Base-by-base conservation (phyloP, 164 flowering plant species). In the Cinnamomum micranthum region DNA sequence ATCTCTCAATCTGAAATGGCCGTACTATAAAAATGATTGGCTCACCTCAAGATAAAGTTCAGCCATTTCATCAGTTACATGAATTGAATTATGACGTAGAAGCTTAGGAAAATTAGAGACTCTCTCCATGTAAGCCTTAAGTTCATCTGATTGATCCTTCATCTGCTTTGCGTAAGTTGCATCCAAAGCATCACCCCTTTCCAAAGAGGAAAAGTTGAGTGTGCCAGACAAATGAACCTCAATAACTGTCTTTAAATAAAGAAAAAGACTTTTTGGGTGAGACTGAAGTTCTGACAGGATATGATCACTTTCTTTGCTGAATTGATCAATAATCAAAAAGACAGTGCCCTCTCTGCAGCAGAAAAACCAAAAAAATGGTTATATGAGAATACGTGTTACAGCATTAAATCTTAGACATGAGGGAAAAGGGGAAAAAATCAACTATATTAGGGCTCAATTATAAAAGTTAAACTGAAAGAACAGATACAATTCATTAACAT, bases 11-110 rank as follows among this genome's bases (percentile, higher is more conserved):
- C 27, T 25, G 35, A 28, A 14, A 66, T 66, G 5, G 23, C n/a
- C 23, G 1, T 14, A 20, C 50, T 33, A 13, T 23, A 1, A 72
- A 31, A 59, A 13, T 72, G 33, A 41, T 69, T 12, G 58, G 50
- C 86, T 84, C 68, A 95, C 99, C 99, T 92, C 93, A 70, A 95
- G 83, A 82, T 93, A 95, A 75, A 84, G 91, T 81, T 95, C 98
- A 63, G 85, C 82, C 85, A 89, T 82, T 66, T 95, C 95, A 85
- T 95, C 98, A 77, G 88, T 92, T 47, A 93, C 86, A 62, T 80
- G 77, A 74, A 93, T 77, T 25, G 92, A 84, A 83, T 86, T 90
- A 55, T 84, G 83, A 15, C 83, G 86, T 50, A 93, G 65, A 64
- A 86, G 73, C 77, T 93, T 95, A 12, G 93, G 91, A 62, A 91